A percentile compares a stretch with the other conserved stretches of the same genome.
Conservation (phyloP, 148 eudicot species). For the Beta vulgaris region DNA sequence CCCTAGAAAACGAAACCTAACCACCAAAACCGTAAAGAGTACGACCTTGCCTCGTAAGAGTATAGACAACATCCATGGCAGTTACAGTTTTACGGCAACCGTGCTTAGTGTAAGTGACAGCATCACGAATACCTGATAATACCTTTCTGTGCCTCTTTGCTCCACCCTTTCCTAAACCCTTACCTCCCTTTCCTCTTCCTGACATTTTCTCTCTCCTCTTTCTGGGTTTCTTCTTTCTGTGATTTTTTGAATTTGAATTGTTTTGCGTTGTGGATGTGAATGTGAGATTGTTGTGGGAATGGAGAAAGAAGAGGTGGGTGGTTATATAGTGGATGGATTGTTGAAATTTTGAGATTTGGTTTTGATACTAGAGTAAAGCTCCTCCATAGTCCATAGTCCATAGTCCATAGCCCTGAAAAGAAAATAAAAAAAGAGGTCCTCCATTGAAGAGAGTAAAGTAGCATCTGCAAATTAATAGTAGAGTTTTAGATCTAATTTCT, state of each 20-base stretch:
- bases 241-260: not conserved
- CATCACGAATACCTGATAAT: conserved; percentile 23
- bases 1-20: conserved; percentile 4
- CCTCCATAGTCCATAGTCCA: too few relatives aligned
- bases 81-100: conserved; percentile 29
- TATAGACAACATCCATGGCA: conserved; percentile 33
- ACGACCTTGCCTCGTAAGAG: conserved; percentile 32
- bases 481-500: too few relatives aligned
- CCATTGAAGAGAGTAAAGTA: too few relatives aligned
- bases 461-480: too few relatives aligned
- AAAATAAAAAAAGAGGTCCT: too few relatives aligned
- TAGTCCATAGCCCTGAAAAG: too few relatives aligned
- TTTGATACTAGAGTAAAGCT: too few relatives aligned
- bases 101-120: conserved; percentile 30
- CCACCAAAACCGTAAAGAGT: conserved; percentile 34
- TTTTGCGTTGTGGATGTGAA: not conserved
- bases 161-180: conserved; percentile 32
- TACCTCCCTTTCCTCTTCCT: conserved; percentile 34
- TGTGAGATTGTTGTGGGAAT: too few relatives aligned
- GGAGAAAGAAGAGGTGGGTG: not conserved
- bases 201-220: conserved; percentile 22
- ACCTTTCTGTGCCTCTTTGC: conserved; percentile 34
- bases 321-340: not conserved
- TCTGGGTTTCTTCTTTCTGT: accelerated
- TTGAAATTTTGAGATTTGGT: not conserved